Percentiles rank a stretch among this genome's conserved stretches.
These are phyloP conservation scores for Ceratobasidium sp. DNA, from an alignment of 1,284 basidiomycete species.

Conservation along the genomic window DNA sequence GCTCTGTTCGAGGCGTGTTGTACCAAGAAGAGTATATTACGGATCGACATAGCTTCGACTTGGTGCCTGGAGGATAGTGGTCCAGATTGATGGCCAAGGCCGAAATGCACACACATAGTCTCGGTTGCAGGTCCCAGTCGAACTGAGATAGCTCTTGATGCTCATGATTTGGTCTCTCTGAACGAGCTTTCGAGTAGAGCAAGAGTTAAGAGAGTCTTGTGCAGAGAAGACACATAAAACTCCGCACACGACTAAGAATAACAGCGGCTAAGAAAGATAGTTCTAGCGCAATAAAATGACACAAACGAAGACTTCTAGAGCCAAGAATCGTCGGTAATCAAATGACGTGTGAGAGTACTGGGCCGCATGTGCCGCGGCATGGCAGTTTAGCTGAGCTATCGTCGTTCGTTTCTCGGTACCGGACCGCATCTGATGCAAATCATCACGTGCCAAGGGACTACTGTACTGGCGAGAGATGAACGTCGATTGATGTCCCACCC, in stretches of 20 bases:
- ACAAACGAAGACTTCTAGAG: neutral
- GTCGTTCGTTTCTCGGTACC: neutral
- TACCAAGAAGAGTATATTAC: neutral
- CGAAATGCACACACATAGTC: neutral
- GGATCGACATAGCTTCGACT: neutral
- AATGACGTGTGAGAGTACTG: neutral
- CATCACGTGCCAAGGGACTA: neutral
- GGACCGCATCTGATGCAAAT: neutral
- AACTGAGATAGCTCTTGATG: neutral
- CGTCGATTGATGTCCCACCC: no score
- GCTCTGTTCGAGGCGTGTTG: conserved; percentile 3
- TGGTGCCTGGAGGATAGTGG: conserved; percentile 9
- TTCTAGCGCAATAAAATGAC: neutral
- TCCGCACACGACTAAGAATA: neutral
- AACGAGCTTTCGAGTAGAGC: neutral
- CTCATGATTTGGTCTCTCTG: neutral
- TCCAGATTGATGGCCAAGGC: neutral
- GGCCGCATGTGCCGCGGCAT: conserved; percentile 17
- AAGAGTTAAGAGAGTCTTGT: no score
- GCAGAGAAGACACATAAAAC: no score
- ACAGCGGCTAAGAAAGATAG: neutral
- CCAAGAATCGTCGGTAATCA: neutral
- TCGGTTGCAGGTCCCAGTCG: conserved; percentile 3
- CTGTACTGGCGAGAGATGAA: no score
- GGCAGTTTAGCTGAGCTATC: conserved; percentile 7